Base-by-base conservation (phyloP, 345 rosid species). In the Excoecaria cochinchinensis region DNA sequence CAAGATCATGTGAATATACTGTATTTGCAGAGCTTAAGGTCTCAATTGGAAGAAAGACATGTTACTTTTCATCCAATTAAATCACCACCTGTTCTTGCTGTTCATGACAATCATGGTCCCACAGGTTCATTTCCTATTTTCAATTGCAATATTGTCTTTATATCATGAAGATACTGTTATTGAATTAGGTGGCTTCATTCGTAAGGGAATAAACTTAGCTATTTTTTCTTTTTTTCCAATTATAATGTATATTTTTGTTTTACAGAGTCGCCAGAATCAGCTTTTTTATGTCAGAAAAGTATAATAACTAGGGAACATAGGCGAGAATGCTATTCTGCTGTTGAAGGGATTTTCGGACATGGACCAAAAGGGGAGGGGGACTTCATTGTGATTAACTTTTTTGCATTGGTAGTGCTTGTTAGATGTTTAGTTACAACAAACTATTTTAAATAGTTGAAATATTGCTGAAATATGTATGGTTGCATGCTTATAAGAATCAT, bases 351-450 rank as follows among this genome's bases (percentile, higher is more conserved):
- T 22, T 90, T 94, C 14, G 92, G 95, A 64, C 31, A 53, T 39
- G 84, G 72, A 48, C 79, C 89, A 15, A 83, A 78, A 76, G 48
- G 87, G 77, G 86, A 81, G 81, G 83, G 86, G 51, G 96, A 89
- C 85, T 87, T 92, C 76, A 87, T 94, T 72, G 82, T 85, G 83
- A 92, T 94, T 62, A 94, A 90, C 67, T 89, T 92, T 81, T 94
- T 94, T 79, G 95, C 98, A 14, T 77, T 94, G 98, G 97, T 92
- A 92, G 78, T 19, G 70, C 0, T 58, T 51, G 21, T 50, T 65
- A 21, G 47, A 73, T 3, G 17, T 25, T 47, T 9, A 42, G 48
- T 6, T 46, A 66, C 63, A 50, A 15, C 56, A 22, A 44, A 67
- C 21, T 65, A 56, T 58, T 52, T 80, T 17, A 53, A 9, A 69